These are phyloP conservation scores for Kwoniella dendrophila DNA, from an alignment of 768 basidiomycete species.

Conservation along the genomic window DNA sequence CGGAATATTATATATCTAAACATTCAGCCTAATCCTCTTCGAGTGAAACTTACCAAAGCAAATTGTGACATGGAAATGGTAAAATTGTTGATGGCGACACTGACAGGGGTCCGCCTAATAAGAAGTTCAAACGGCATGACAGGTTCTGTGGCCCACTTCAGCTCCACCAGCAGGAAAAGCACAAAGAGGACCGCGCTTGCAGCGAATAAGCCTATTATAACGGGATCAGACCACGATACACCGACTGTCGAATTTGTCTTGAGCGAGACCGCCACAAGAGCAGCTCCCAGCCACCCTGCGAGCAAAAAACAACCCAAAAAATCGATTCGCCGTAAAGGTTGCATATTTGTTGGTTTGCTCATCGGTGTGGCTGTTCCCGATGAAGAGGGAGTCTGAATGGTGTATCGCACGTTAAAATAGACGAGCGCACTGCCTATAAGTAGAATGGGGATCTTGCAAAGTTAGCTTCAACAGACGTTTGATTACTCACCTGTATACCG, in stretches of 20 bases:
- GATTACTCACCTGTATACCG: conserved; percentile 31
- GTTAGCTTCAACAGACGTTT: neutral
- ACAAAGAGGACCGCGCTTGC: conserved; percentile 63
- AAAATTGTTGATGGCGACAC: conserved; percentile 80
- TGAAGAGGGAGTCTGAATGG: conserved; percentile 5
- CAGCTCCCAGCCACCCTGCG: conserved; percentile 43
- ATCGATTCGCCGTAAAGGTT: conserved; percentile 44
- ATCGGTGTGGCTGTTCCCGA: conserved; percentile 13
- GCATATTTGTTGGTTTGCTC: conserved; percentile 10
- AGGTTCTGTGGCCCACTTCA: conserved; percentile 75
- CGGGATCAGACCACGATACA: conserved; percentile 70
- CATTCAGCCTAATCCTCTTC: neutral
- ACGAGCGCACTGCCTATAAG: conserved; percentile 7
- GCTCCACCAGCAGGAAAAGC: conserved; percentile 77
- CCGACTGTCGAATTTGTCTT: conserved; percentile 60
- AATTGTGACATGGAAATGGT: conserved; percentile 50
- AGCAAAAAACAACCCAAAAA: conserved; percentile 49
- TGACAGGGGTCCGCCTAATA: conserved; percentile 74
- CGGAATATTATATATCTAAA: conserved; percentile 76
- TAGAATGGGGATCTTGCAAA: conserved; percentile 21
- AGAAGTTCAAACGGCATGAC: conserved; percentile 86
- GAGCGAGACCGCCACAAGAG: conserved; percentile 53
- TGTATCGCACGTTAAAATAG: conserved; percentile 18
- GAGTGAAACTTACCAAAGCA: conserved; percentile 21
- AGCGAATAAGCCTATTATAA: conserved; percentile 67